phyloP scores from a whole-genome alignment of 306 rosid genomes.

The Neltuma alba region DNA sequence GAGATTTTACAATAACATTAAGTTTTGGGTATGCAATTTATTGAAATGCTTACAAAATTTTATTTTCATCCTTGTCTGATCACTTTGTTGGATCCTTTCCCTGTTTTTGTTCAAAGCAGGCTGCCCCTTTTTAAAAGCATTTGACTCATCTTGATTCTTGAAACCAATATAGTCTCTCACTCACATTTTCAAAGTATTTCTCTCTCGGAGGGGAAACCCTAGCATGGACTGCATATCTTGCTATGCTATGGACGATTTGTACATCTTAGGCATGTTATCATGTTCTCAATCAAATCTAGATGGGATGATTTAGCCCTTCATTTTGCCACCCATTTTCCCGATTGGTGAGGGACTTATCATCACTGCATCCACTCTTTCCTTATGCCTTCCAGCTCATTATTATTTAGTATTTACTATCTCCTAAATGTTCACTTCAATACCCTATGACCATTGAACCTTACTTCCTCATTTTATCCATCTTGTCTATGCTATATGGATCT shows the following conservation, averaged over 20 bases:
- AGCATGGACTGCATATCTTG: constrained; percentile 5
- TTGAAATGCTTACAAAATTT: constrained; percentile 16
- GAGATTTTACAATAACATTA: too few relatives aligned
- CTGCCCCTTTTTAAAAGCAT: neutral
- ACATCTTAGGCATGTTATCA: neutral
- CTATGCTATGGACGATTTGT: neutral
- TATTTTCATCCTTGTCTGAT: too few relatives aligned
- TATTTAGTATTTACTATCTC: neutral
- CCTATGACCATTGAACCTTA: too few relatives aligned
- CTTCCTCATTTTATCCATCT: too few relatives aligned
- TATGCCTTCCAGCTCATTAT: neutral
- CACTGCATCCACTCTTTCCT: neutral
- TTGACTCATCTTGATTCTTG: constrained; percentile 1
- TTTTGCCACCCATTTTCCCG: neutral
- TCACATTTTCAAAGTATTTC: too few relatives aligned
- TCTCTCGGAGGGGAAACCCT: constrained; percentile 17
- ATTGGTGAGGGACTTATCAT: neutral
- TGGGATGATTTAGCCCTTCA: constrained; percentile 8
- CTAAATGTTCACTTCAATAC: constrained; percentile 11
- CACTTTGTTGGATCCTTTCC: constrained; percentile 15
- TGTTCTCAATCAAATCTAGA: constrained; percentile 8
- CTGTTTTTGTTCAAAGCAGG: constrained; percentile 2
- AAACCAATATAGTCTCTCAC: constrained; percentile 12
- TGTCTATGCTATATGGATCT: too few relatives aligned
- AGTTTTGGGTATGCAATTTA: constrained; percentile 31